Base-by-base conservation (phyloP, 768 basidiomycete genomes). In the Lyophyllum shimeji region DNA sequence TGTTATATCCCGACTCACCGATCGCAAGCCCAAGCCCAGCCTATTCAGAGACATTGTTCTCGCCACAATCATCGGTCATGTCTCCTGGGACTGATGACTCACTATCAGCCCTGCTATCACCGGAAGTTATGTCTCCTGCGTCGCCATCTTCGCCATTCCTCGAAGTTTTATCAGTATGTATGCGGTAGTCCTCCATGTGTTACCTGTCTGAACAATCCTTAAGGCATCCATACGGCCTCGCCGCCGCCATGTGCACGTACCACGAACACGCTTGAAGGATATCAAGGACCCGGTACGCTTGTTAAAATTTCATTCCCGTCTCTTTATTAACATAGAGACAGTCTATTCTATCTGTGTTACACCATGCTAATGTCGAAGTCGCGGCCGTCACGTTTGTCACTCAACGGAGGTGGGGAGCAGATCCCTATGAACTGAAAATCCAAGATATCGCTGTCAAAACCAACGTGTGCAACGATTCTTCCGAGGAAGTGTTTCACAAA, bases 141-240 rank as follows among this genome's bases (percentile, higher is more conserved):
- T 65, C 66, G 17, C 66, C 69, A 2, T 52, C 62, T 7, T 67
- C 68, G 1, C 67, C 68, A 37, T 65, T 64, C 25, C 58, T 65
- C 29, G 61, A 64, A 31, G 58, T 55, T 18, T 62, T 68, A 49
- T 67, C 70, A 15, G 63, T 69, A 54, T 56, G 62, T 59, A 31
- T 18, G n/a, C 25, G 21, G 7, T 8, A 13, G 45, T 54, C 20
- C 47, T 60, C 25, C 51, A 67, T 37, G 60, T 58, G 18, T 56
- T 62, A 31, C 54, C 53, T 29, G 15, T 60, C 63, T 15, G 58
- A 61, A 31, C 29, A 4, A 46, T 46, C 46, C 21, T 24, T 43
- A 17, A 83, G 82, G 76, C 79, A 13, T 79, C 82, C 1, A 77
- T 81, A 54, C 72, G 79, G 2, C 71, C 76, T 43, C 72, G 77